A percentile compares a stretch with the other conserved stretches of the same genome.
Conservation (phyloP, 345 rosid species). For the Syzygium aqueum region DNA sequence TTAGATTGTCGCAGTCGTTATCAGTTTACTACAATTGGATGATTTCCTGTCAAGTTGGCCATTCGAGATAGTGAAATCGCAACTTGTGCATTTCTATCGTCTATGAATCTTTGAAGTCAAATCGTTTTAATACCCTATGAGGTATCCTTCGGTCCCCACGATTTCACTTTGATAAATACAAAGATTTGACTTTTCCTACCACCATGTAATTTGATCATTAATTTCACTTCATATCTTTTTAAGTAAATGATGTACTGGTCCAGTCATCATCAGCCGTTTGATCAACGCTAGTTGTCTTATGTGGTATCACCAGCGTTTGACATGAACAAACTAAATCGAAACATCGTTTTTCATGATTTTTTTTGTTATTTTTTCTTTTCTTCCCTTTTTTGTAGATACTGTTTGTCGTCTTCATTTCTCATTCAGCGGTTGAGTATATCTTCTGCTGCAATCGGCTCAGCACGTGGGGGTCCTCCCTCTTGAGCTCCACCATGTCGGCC, state of each 20-base stretch:
- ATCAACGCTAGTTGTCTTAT: rapidly evolving
- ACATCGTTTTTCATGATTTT: too few species aligned
- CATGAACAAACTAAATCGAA: neutral
- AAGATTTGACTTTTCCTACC: neutral
- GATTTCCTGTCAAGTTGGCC: too few species aligned
- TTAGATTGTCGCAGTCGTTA: neutral
- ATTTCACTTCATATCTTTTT: too few species aligned
- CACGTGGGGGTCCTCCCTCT: too few species aligned
- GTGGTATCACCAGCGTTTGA: rapidly evolving
- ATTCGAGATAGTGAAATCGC: neutral
- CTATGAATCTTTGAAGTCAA: neutral
- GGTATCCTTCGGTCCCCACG: neutral
- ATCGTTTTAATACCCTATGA: neutral
- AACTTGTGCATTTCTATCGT: neutral
- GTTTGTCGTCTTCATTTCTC: neutral
- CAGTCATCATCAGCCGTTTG: rapidly evolving
- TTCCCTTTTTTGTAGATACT: neutral
- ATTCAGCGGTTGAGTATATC: neutral
- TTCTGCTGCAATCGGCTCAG: too few species aligned
- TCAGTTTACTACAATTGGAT: neutral
- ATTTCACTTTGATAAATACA: neutral
- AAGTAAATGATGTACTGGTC: too few species aligned
- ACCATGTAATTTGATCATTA: too few species aligned
- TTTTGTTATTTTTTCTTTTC: neutral
- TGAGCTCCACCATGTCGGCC: too few species aligned